Percentiles rank a stretch among this genome's conserved stretches.
Evolutionary conservation across 345 rosid genomes (phyloP).

Genomic region (Arabidopsis suecica): DNA sequence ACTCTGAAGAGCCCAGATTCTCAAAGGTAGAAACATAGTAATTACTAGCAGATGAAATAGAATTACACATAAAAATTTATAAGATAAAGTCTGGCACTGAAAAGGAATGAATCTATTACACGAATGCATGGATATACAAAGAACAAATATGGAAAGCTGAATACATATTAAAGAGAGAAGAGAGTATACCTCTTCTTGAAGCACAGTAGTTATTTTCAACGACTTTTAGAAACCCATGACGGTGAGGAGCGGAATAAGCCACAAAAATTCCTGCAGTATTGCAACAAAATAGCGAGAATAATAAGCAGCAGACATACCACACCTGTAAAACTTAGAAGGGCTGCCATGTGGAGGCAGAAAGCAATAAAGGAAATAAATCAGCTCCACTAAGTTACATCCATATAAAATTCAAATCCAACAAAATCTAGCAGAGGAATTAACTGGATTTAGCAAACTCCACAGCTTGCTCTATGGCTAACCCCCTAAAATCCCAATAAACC

Average conservation of each 20-base stretch:
- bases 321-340: neutral
- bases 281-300: constrained; percentile 34
- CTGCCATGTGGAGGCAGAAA: neutral
- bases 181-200: constrained; percentile 77
- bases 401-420: neutral
- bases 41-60: constrained; percentile 2
- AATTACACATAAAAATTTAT: neutral
- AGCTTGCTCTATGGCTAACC: constrained; percentile 3
- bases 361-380: neutral
- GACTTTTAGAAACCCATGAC: constrained; percentile 82
- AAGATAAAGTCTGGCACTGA: neutral
- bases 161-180: constrained; percentile 19
- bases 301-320: constrained; percentile 16
- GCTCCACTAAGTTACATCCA: neutral
- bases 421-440: constrained; percentile 1
- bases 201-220: constrained; percentile 94
- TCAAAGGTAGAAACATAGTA: constrained; percentile 11
- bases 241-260: constrained; percentile 79
- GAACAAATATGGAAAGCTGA: neutral
- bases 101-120: constrained; percentile 16
- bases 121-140: neutral
- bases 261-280: constrained; percentile 66
- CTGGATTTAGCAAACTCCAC: neutral
- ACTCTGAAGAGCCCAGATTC: constrained; percentile 17
- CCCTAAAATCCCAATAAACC: constrained; percentile 8